Conservation (phyloP, 306 rosid genomes). For the Gastrolobium villosum region DNA sequence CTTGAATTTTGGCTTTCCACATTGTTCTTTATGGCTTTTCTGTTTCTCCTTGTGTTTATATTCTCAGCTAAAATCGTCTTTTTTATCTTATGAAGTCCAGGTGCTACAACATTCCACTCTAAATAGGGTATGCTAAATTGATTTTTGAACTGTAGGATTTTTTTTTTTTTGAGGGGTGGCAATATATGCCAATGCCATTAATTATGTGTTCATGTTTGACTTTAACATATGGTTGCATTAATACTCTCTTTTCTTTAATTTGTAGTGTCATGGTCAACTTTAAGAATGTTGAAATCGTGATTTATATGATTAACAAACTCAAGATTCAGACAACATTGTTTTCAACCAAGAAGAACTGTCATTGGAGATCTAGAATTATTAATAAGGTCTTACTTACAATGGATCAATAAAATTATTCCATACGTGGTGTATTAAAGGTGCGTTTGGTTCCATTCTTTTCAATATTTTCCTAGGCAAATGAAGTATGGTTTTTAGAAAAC, state of each 20-base stretch:
- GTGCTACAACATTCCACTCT: not conserved
- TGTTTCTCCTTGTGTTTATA: slow-evolving; percentile 41
- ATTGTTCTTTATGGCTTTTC: slow-evolving; percentile 35
- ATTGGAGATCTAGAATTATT: slow-evolving; percentile 13
- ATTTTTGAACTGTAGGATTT: slow-evolving; percentile 15
- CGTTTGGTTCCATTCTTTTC: no score
- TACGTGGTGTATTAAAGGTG: not conserved
- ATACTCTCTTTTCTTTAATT: not conserved
- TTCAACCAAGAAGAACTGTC: not conserved
- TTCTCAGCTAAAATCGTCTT: slow-evolving; percentile 50
- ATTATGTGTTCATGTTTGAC: slow-evolving; percentile 33
- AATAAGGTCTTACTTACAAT: not conserved
- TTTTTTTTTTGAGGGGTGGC: not conserved
- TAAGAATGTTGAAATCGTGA: slow-evolving; percentile 34
- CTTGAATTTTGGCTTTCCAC: slow-evolving; percentile 42
- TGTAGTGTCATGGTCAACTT: slow-evolving; percentile 4
- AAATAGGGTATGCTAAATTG: slow-evolving; percentile 5
- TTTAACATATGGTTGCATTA: slow-evolving; percentile 1
- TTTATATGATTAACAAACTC: slow-evolving; percentile 2
- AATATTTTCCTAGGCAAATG: no score
- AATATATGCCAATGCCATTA: not conserved
- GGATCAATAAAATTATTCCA: not conserved
- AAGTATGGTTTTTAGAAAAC: no score
- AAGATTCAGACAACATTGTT: not conserved
- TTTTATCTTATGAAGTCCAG: slow-evolving; percentile 14